These are phyloP conservation scores for Poteriospumella lacustris DNA, from an alignment of 108 stramenopile genomes.

Conservation along the genomic window DNA sequence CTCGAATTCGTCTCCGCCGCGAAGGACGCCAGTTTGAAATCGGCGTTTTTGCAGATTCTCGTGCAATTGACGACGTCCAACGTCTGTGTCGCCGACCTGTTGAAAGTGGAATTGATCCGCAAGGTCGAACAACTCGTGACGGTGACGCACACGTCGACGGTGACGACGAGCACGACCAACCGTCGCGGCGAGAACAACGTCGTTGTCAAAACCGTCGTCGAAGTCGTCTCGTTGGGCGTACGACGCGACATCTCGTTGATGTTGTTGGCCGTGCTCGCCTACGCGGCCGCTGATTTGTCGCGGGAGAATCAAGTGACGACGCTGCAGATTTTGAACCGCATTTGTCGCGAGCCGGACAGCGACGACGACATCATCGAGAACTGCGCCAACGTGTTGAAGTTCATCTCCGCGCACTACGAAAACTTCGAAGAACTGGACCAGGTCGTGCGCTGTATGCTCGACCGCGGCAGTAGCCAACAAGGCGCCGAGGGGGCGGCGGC, in stretches of 20 bases:
- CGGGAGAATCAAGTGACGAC: not conserved
- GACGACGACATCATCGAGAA: constrained; percentile 17
- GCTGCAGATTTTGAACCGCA: not conserved
- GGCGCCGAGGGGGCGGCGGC: not conserved
- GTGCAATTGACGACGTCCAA: not conserved
- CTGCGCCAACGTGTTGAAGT: constrained; percentile 17
- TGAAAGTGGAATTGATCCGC: not conserved
- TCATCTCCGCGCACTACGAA: not conserved
- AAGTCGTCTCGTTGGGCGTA: not conserved
- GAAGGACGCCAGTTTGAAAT: not conserved
- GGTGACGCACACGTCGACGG: not conserved
- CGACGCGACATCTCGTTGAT: constrained; percentile 11
- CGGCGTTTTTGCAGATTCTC: constrained; percentile 9
- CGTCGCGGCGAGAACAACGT: too few relatives aligned
- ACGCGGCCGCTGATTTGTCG: not conserved
- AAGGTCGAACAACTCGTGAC: not conserved
- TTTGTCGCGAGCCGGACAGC: not conserved
- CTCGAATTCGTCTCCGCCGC: not conserved
- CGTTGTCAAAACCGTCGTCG: too few relatives aligned
- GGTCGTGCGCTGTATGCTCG: not conserved
- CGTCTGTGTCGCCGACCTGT: not conserved
- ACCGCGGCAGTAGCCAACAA: not conserved
- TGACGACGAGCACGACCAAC: too few relatives aligned
- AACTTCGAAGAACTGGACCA: not conserved
- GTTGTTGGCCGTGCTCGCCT: constrained; percentile 21